Evolutionary conservation across 2,329 filamentous ascomycete species (phyloP).

Genomic region (Aspergillus sp.): DNA sequence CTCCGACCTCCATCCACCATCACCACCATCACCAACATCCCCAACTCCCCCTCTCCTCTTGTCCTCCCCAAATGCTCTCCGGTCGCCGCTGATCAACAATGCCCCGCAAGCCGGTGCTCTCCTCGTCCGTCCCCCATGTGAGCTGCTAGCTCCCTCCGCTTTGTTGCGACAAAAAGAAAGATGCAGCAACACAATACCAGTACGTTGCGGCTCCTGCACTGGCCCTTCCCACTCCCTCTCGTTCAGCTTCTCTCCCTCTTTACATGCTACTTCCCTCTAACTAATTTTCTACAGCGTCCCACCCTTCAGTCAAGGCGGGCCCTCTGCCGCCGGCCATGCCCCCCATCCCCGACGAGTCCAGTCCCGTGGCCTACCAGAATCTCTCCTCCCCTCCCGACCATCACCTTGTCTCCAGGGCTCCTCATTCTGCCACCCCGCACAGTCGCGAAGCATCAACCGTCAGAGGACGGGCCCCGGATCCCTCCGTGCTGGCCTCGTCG

Average conservation of each 20-base stretch:
- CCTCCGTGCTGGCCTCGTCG: constrained; percentile 24
- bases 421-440: constrained; percentile 30
- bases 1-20: constrained; percentile 2
- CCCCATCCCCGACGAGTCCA: constrained; percentile 33
- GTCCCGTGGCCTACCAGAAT: constrained; percentile 28
- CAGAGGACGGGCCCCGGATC: constrained; percentile 33
- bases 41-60: not conserved
- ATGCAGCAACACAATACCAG: constrained; percentile 10
- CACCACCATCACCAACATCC: constrained; percentile 3
- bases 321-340: constrained; percentile 30
- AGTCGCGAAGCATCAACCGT: constrained; percentile 36
- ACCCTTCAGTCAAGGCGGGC: constrained; percentile 29
- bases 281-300: constrained; percentile 25
- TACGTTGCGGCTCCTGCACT: constrained; percentile 9
- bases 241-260: not conserved
- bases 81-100: not conserved
- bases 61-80: not conserved
- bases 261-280: constrained; percentile 1
- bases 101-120: too few relatives aligned
- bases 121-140: too few relatives aligned
- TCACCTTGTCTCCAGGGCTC: constrained; percentile 26
- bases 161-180: constrained; percentile 6
- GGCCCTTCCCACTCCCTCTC: not conserved
- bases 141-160: constrained; percentile 10
- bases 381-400: constrained; percentile 30